phyloP scores from a whole-genome alignment of 805 yeast genomes.

The Nakazawaea ernobii region DNA sequence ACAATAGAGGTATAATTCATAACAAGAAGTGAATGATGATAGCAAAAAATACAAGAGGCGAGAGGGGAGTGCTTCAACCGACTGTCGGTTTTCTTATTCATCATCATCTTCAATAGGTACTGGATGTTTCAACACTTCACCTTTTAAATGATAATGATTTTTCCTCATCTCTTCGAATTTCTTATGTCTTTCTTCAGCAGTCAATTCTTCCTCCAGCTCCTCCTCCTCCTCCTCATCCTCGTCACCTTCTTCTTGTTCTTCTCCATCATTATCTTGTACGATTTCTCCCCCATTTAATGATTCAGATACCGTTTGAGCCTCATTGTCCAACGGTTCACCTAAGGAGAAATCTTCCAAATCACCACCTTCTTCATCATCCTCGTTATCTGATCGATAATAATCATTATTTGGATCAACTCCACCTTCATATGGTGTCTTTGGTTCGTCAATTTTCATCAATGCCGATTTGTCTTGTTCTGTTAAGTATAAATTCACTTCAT shows the following conservation, averaged over 20 bases:
- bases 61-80: background rate
- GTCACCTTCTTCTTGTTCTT: slow-evolving; percentile 3
- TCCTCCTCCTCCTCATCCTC: slow-evolving; percentile 32
- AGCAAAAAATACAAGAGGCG: background rate
- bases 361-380: slow-evolving; percentile 34
- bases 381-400: slow-evolving; percentile 68
- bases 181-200: slow-evolving; percentile 57
- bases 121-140: slow-evolving; percentile 39
- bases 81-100: slow-evolving; percentile 11
- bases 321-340: slow-evolving; percentile 46
- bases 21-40: too few species aligned
- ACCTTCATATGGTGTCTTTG: slow-evolving; percentile 92
- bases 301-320: slow-evolving; percentile 19
- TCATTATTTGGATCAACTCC: slow-evolving; percentile 81
- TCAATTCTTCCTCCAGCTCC: slow-evolving; percentile 29
- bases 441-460: slow-evolving; percentile 86
- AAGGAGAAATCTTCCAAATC: slow-evolving; percentile 47
- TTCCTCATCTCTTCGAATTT: slow-evolving; percentile 76
- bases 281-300: slow-evolving; percentile 39
- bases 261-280: slow-evolving; percentile 13
- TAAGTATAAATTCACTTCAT: slow-evolving; percentile 67
- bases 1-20: too few species aligned
- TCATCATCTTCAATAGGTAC: slow-evolving; percentile 28
- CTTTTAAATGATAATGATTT: slow-evolving; percentile 65
- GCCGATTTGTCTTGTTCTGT: slow-evolving; percentile 70